Evolutionary conservation across 768 basidiomycete species (phyloP), one percentile per base, ranked within the genome.

Genomic region (Serpula lacrymans): DNA sequence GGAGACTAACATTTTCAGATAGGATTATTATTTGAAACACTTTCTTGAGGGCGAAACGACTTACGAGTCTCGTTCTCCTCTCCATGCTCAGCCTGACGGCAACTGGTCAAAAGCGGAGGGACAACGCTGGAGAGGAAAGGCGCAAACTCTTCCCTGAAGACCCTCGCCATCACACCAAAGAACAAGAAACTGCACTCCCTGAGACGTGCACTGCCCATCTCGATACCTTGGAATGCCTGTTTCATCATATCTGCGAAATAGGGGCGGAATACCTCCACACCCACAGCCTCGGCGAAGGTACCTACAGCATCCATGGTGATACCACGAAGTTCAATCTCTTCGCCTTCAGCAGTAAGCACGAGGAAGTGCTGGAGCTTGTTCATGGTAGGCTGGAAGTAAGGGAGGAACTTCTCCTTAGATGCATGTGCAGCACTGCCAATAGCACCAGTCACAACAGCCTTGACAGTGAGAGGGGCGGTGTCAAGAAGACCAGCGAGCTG

Each of bases 241-340:
- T 82, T 80, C 96, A 99, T 98, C 77, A 95, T 80, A 42, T 90
- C 83, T n/a, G 82, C 74, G 72, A 95, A 96, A 78, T 86, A 98
- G 13, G 93, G 94, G 24, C 89, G 74, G 84, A 98, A 99, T 21
- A 81, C 70, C 11, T 98, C 94, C 57, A 83, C 80, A 48, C 96
- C 95, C 45, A 98, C 90, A 6, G 95, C 92, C 66, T 98, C 95
- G 11, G 96, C 90, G 52, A 99, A 91, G 0, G 96, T 97, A 38
- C 96, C 96, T 45, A 97, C 84, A n/a, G 96, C 91, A 65, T 98
- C 96, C 82, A 96, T 96, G 9, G 95, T 86, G 57, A 97, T 94
- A 26, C 96, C 95, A 42, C 95, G 89, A 27, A 99, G 78, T 53
- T 97, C 94, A 31, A 75, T 80, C 66, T 96, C 91, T 59, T 96